Conservation (phyloP, 2,329 filamentous ascomycete species). For the Seiridium cupressi region DNA sequence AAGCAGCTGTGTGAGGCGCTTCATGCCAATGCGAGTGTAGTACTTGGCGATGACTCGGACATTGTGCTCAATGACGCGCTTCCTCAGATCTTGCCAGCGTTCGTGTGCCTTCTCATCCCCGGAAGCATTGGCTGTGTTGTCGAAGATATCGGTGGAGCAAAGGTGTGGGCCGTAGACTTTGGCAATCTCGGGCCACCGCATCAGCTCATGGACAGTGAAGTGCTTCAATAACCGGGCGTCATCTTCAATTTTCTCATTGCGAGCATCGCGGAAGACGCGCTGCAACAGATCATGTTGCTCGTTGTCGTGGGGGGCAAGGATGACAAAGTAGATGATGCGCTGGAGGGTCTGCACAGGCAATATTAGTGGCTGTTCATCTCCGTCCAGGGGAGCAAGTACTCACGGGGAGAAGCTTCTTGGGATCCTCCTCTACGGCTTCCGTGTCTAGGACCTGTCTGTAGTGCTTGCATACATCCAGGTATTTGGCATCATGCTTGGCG, state of each 20-base stretch:
- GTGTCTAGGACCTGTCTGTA: constrained; percentile 97
- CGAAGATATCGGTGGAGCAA: constrained; percentile 87
- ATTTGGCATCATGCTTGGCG: constrained; percentile 96
- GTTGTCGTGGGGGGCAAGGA: constrained; percentile 95
- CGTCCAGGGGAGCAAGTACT: constrained; percentile 27
- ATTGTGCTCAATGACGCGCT: constrained; percentile 99
- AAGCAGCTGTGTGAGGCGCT: constrained; percentile 83
- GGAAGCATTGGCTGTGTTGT: constrained; percentile 60
- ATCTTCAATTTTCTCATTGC: constrained; percentile 72
- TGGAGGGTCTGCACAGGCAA: constrained; percentile 68
- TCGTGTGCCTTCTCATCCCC: constrained; percentile 77
- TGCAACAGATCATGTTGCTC: constrained; percentile 97
- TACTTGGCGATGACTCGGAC: constrained; percentile 97
- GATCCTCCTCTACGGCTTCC: constrained; percentile 88
- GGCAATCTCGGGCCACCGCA: constrained; percentile 95
- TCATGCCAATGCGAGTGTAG: constrained; percentile 95
- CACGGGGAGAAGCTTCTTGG: constrained; percentile 81
- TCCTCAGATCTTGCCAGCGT: constrained; percentile 92
- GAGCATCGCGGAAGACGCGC: constrained; percentile 81
- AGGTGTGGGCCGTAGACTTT: constrained; percentile 87
- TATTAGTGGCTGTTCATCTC: not conserved
- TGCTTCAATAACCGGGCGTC: constrained; percentile 88
- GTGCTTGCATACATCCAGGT: constrained; percentile 96
- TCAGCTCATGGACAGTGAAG: constrained; percentile 93
- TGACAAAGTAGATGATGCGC: constrained; percentile 95